Conservation (phyloP, 2,329 filamentous ascomycete species). For the Aspergillus ochraceus region DNA sequence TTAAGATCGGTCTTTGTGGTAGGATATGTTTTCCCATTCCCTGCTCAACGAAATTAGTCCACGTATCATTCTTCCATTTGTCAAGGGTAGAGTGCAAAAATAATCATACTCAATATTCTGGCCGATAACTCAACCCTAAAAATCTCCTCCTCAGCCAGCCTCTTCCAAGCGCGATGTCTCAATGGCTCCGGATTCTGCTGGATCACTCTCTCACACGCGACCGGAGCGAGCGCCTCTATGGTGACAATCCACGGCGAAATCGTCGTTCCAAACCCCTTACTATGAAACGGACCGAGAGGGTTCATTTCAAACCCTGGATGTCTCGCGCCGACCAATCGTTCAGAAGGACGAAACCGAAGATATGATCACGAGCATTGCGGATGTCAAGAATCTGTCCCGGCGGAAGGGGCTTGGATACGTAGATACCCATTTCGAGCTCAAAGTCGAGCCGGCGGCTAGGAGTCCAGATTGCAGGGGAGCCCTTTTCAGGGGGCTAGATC, state of each 20-base stretch:
- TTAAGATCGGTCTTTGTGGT: slow-evolving; percentile 23
- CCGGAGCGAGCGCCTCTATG: slow-evolving; percentile 50
- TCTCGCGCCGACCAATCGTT: slow-evolving; percentile 65
- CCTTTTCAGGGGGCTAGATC: not conserved
- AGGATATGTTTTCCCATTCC: slow-evolving; percentile 25
- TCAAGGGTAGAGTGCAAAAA: not conserved
- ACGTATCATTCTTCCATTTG: not conserved
- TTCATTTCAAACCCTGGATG: slow-evolving; percentile 61
- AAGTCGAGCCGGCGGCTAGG: slow-evolving; percentile 47
- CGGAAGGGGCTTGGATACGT: slow-evolving; percentile 44
- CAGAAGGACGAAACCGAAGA: slow-evolving; percentile 62
- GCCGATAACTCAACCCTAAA: slow-evolving; percentile 14
- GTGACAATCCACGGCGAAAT: slow-evolving; percentile 63
- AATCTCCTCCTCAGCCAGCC: not conserved
- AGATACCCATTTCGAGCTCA: slow-evolving; percentile 51
- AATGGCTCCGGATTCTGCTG: slow-evolving; percentile 7
- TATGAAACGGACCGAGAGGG: slow-evolving; percentile 60
- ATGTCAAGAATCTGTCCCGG: slow-evolving; percentile 42
- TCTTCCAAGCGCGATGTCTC: slow-evolving; percentile 11
- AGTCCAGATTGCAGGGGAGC: slow-evolving; percentile 28
- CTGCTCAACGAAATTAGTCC: not conserved
- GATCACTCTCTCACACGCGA: not conserved
- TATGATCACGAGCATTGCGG: slow-evolving; percentile 51
- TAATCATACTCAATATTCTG: slow-evolving; percentile 8
- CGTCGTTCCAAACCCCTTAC: slow-evolving; percentile 59